Evolutionary conservation across 768 basidiomycete species (phyloP), one percentile per base, ranked within the genome.

Genomic region (Chalciporus chontae): DNA sequence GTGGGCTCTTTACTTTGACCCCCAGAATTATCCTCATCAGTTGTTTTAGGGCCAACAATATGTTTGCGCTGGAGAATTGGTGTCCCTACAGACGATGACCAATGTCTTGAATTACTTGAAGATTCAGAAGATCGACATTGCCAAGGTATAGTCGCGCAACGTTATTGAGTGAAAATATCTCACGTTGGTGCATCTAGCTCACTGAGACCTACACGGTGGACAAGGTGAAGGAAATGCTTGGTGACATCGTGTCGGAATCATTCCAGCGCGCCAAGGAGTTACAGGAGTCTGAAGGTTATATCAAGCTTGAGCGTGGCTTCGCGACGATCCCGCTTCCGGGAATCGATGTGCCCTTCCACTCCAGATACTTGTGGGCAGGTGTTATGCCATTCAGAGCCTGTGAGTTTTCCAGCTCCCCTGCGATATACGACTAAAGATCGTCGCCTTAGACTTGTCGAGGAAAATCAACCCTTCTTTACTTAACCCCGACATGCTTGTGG

Each of bases 321-420:
- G 95, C 95, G 0, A 94, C 93, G 17, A 94, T 94, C 50, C 93
- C 92, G 37, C 78, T 95, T 34, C 91, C 94, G 34, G 95, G 95
- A 53, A 97, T 99, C 60, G 96, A 98, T 61, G 96, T 99, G 1
- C 96, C 96, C 4, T 99, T 99, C 90, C 96, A 99, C 69, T 98
- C 96, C 4, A 88, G 94, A 52, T 99, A 98, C 71, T 80, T 99
- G 34, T 99, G 96, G 96, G 94, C 94, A 14, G 94, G 94, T 65
- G 94, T 96, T 24, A 79, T 95, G 84, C 91, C 94, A 9, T 95
- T 96, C 90, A 84, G 94, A 58, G 90, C 92, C 49, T 96, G 90
- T 93, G 64, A 71, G 89, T 79, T 19, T 44, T n/a, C 29, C 8
- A 5, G 26, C 13, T 31, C 34, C 41, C 40, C 41, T 32, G 46